Base-by-base conservation (phyloP, 352 stramenopile species). In the Phytophthora pisi region DNA sequence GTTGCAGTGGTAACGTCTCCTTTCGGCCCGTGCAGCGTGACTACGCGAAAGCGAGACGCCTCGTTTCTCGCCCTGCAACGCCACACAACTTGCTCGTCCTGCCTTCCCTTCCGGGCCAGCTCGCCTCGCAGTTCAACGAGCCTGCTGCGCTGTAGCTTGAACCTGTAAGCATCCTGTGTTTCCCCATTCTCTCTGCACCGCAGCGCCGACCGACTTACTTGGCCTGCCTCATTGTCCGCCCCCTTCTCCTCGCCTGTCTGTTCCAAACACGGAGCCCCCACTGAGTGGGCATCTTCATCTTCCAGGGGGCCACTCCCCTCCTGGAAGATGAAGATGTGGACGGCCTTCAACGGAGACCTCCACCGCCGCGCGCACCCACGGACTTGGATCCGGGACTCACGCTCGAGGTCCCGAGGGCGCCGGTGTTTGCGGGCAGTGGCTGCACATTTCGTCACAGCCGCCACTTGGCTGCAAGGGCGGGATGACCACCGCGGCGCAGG, bases 21-120 rank as follows among this genome's bases (percentile, higher is more conserved):
- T 46, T 20, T 18, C 40, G 40, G 5, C 16, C 36, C 16, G 28
- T 7, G 51, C 51, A 56, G 58, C 42, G 45, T 36, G 31, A 56
- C 59, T 28, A 50, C 36, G 54, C 54, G 61, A 68, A 64, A 64
- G 54, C 53, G 61, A 51, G 26, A 7, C 46, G 46, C 46, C 53
- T 64, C 23, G 61, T 64, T 51, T 68, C 42, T 68, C 45, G 11
- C 24, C 45, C 3, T 9, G 18, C 46, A 61, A 54, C 52, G 31
- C 16, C 42, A 62, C 53, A 63, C 20, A 20, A 36, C 58, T 31
- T 13, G 38, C 20, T 4, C 28, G 23, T 46, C 51, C 31, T 11
- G 13, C 42, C 38, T 36, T 36, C 30, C 30, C 30, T 34, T 34
- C 28, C 28, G 28, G 28, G 28, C 28, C 28, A 9, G 34, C 34